These are phyloP conservation scores for Alternaria dauci DNA, from an alignment of 2,329 filamentous ascomycete genomes.

Conservation along the genomic window DNA sequence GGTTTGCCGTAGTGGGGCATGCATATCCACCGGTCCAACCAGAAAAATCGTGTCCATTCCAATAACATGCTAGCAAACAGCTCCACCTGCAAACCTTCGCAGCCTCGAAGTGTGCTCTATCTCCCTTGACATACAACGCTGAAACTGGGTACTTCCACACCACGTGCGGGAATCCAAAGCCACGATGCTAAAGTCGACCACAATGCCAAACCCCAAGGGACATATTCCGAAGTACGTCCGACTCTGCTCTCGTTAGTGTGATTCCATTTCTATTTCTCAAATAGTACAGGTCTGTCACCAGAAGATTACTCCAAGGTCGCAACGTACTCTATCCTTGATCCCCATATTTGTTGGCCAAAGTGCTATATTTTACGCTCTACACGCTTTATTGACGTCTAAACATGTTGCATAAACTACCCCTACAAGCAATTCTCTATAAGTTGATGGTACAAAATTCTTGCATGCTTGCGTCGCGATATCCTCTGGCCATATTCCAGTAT, in stretches of 20 bases:
- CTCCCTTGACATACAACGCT: neutral
- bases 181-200: neutral
- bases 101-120: too few species aligned
- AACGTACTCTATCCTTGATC: neutral
- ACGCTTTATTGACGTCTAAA: neutral
- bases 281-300: neutral
- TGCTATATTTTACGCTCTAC: neutral
- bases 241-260: neutral
- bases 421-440: neutral
- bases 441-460: neutral
- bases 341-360: neutral
- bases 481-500: too few species aligned
- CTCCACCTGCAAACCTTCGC: neutral
- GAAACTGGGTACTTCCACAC: too few species aligned
- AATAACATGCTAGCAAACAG: neutral
- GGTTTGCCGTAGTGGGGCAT: constrained; percentile 2
- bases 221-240: neutral
- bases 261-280: neutral
- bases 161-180: neutral
- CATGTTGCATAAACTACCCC: neutral
- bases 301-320: neutral
- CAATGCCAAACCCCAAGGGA: too few species aligned
- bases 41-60: neutral
- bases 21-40: neutral
- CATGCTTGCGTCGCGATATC: neutral